Percentiles rank a stretch among this genome's conserved stretches.
phyloP scores from a whole-genome alignment of 768 basidiomycete species.

The Cubamyces lactineus region DNA sequence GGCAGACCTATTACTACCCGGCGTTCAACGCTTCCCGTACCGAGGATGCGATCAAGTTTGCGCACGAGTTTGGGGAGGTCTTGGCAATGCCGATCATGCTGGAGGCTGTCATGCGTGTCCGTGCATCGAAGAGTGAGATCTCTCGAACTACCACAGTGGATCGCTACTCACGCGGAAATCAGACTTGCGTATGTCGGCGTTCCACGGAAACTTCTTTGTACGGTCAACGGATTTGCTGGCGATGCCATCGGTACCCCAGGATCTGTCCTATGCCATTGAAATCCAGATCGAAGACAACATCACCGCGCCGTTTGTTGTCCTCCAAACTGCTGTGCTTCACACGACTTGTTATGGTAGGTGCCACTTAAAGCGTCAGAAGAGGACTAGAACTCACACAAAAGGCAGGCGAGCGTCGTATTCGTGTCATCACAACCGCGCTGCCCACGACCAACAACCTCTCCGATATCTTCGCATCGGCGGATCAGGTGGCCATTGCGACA shows the following conservation, averaged over 20 bases:
- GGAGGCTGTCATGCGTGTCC: slow-evolving; percentile 97
- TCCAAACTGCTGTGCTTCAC: slow-evolving; percentile 94
- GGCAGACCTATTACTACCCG: slow-evolving; percentile 98
- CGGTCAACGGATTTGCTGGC: slow-evolving; percentile 95
- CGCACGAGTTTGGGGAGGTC: slow-evolving; percentile 94
- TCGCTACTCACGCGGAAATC: background rate
- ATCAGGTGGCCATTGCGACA: slow-evolving; percentile 57
- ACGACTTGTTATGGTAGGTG: slow-evolving; percentile 83
- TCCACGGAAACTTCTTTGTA: slow-evolving; percentile 99
- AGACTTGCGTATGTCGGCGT: slow-evolving; percentile 94
- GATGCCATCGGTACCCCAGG: slow-evolving; percentile 95
- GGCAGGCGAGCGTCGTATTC: slow-evolving; percentile 57
- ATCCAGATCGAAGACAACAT: slow-evolving; percentile 94
- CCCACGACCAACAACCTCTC: slow-evolving; percentile 61
- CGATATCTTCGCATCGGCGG: slow-evolving; percentile 59
- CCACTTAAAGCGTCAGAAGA: background rate
- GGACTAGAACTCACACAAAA: background rate
- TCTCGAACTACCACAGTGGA: background rate
- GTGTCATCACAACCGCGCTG: slow-evolving; percentile 60
- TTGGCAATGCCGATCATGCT: slow-evolving; percentile 93
- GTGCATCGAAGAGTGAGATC: slow-evolving; percentile 86
- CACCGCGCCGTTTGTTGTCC: slow-evolving; percentile 86
- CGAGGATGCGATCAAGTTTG: slow-evolving; percentile 98
- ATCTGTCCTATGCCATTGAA: slow-evolving; percentile 96
- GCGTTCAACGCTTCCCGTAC: slow-evolving; percentile 94